Base-by-base conservation (phyloP, 257 asterid species). In the Solanum gandarillasii region DNA sequence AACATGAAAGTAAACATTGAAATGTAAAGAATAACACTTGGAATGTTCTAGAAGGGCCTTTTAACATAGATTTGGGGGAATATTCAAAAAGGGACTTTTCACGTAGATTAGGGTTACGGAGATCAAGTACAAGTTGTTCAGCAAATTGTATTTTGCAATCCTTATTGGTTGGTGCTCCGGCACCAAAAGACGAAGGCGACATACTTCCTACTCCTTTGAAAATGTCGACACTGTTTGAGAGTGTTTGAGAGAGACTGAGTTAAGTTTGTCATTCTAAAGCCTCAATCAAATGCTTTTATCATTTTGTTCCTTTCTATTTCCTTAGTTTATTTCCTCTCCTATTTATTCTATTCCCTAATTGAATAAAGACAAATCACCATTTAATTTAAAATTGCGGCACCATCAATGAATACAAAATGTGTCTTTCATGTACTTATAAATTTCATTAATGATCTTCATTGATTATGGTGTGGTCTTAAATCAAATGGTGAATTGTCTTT, bases 91-190 rank as follows among this genome's bases (percentile, higher is more conserved):
- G 91, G 34, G 91, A 89, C 21, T 48, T 73, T 75, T 76, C 90
- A 9, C 89, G 86, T 34, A 21, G 90, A 29, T 86, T 32, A 12
- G 46, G 52, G 43, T 87, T 71, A 76, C 12, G 43, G 29, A 91
- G 91, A 85, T 91, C 87, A 67, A 87, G 78, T 39, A 88, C 88
- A 35, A 84, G 83, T 71, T 87, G 81, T 35, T 72, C 88, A 72
- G 94, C 94, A 38, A 95, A 92, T 90, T 93, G 96, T 93, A 94
- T 91, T 73, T 92, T 92, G 67, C 98, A 90, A 81, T 93, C 98
- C 88, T 92, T 95, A 88, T 85, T 91, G 35, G 72, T 88, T n/a
- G 74, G 88, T 48, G 73, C 31, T 25, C 89, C 87, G 4, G 52
- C 91, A 20, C 90, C 82, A 20, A 90, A 46, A 2, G 68, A 38